phyloP scores from a whole-genome alignment of 257 asterid genomes.

The Solanum microdontum region DNA sequence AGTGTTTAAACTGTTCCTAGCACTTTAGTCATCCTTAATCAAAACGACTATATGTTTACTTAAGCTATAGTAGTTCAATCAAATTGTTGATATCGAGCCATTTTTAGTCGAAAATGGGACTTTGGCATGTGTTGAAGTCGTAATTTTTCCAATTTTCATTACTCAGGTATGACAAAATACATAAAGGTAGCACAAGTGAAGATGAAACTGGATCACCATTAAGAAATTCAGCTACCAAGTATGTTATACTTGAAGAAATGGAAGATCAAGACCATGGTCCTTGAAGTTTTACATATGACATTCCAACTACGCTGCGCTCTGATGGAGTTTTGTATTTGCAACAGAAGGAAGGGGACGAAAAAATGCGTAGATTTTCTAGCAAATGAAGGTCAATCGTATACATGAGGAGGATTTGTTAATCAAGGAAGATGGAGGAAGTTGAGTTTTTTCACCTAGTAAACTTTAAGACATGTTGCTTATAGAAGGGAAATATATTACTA shows the following conservation, averaged over 20 bases:
- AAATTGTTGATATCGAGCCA: background rate
- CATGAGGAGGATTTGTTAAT: background rate
- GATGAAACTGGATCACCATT: conserved; percentile 16
- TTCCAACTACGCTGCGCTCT: background rate
- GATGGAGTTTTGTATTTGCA: background rate
- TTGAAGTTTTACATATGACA: conserved; percentile 9
- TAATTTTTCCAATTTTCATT: background rate
- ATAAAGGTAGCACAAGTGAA: conserved; percentile 33
- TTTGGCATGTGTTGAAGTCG: background rate
- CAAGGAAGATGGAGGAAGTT: background rate
- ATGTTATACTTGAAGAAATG: conserved; percentile 73
- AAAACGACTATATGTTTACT: too few species aligned
- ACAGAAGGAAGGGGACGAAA: background rate
- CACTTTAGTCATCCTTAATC: too few species aligned
- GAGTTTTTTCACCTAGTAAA: background rate
- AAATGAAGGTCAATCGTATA: background rate
- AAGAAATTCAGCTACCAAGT: conserved; percentile 34
- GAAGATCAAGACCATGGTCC: conserved; percentile 54
- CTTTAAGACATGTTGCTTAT: background rate
- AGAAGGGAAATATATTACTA: too few species aligned
- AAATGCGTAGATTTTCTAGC: background rate
- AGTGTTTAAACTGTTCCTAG: too few species aligned
- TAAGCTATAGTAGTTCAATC: too few species aligned
- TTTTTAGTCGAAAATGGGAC: background rate
- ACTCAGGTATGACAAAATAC: conserved; percentile 60